Conservation (phyloP, 116 monocot genomes). For the Papilionanthe hybrid region DNA sequence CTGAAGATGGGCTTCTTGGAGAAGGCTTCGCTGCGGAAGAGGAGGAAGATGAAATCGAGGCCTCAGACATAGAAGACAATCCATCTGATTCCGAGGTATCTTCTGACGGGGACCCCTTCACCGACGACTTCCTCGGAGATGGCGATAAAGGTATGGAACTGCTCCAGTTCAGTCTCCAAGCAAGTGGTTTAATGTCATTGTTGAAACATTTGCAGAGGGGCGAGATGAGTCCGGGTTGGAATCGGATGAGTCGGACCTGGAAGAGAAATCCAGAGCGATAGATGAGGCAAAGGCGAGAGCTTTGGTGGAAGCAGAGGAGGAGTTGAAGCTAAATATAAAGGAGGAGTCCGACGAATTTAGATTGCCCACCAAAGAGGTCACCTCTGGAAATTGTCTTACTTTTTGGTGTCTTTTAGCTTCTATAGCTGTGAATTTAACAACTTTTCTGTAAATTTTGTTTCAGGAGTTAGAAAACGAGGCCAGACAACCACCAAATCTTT, state of each 20-base stretch:
- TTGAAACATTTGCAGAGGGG: constrained; percentile 22
- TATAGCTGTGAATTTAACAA: not conserved
- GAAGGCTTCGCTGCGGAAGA: constrained; percentile 18
- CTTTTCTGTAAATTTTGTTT: not conserved
- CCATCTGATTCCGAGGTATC: constrained; percentile 25
- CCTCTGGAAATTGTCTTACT: not conserved
- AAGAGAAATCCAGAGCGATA: constrained; percentile 56
- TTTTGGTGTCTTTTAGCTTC: not conserved
- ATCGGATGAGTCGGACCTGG: constrained; percentile 59
- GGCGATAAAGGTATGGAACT: constrained; percentile 20
- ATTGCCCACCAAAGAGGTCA: constrained; percentile 79
- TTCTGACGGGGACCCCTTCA: constrained; percentile 33
- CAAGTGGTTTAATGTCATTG: not conserved
- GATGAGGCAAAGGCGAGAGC: constrained; percentile 52
- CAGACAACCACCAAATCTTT: constrained; percentile 52
- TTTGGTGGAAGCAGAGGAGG: constrained; percentile 57
- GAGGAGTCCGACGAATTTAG: constrained; percentile 78
- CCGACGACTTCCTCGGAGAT: constrained; percentile 40
- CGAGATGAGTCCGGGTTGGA: constrained; percentile 34
- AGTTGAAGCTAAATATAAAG: constrained; percentile 66
- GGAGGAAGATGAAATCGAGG: not conserved
- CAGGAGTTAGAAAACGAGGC: too few species aligned
- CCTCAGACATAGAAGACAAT: constrained; percentile 12
- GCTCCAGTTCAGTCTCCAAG: not conserved
- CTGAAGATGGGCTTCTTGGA: not conserved